Conservation (phyloP, 2,329 filamentous ascomycete species). For the Trichothecium sympodiale region DNA sequence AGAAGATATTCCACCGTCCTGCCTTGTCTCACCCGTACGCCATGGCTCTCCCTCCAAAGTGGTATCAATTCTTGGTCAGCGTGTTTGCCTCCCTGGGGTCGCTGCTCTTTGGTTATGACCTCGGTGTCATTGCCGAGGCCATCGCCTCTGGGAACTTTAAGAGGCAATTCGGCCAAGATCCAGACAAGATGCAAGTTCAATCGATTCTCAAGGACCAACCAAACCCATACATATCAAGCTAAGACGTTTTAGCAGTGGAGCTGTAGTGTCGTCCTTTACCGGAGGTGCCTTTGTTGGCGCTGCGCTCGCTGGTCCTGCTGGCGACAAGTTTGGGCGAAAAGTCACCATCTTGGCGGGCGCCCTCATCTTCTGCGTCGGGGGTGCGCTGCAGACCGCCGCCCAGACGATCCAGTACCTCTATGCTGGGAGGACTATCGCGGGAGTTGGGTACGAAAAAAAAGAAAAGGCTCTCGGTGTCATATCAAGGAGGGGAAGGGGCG, state of each 20-base stretch:
- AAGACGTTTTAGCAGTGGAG: constrained; percentile 37
- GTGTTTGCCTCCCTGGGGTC: constrained; percentile 46
- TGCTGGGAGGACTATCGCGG: constrained; percentile 58
- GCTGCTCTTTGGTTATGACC: constrained; percentile 43
- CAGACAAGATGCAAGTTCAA: constrained; percentile 23
- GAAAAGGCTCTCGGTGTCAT: no score
- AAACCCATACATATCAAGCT: no score
- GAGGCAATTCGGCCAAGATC: constrained; percentile 9
- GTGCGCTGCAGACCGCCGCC: constrained; percentile 62
- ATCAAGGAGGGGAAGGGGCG: no score
- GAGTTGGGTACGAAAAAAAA: constrained; percentile 36
- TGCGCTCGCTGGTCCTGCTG: constrained; percentile 47
- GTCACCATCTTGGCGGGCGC: constrained; percentile 63
- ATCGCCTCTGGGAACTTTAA: constrained; percentile 6
- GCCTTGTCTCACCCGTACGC: no score
- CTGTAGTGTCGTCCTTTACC: constrained; percentile 62
- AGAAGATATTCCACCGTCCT: no score
- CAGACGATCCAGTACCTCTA: constrained; percentile 49
- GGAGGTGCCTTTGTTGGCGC: constrained; percentile 66
- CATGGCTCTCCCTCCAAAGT: constrained; percentile 32
- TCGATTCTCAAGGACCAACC: not conserved
- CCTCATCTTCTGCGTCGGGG: constrained; percentile 61
- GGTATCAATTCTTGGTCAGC: constrained; percentile 39
- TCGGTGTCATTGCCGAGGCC: constrained; percentile 16
- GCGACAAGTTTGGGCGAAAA: constrained; percentile 57